Conservation (phyloP, 306 rosid genomes). For the Cucurbita ficifolia region DNA sequence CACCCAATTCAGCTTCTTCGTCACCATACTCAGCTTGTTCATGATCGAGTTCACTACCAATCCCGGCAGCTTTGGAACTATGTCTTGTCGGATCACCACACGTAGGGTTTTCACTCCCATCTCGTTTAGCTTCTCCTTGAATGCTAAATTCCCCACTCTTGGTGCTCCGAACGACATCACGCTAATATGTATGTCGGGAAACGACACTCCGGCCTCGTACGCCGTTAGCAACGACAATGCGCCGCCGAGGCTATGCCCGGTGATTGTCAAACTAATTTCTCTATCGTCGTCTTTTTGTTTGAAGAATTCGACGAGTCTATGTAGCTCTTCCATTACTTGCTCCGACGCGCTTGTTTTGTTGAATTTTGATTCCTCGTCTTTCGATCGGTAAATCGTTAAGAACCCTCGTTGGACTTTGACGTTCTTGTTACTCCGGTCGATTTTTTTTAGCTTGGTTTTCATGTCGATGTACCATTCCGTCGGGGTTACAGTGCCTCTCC, state of each 20-base stretch:
- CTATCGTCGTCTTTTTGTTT: conserved; percentile 20
- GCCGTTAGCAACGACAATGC: conserved; percentile 52
- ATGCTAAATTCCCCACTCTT: conserved; percentile 51
- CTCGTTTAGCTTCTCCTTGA: conserved; percentile 31
- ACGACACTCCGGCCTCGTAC: conserved; percentile 25
- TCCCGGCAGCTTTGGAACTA: conserved; percentile 47
- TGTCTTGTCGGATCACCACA: conserved; percentile 35
- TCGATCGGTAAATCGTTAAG: conserved; percentile 36
- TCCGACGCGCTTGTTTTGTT: conserved; percentile 57
- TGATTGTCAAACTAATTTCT: conserved; percentile 45
- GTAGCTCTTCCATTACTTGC: conserved; percentile 39
- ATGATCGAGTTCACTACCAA: conserved; percentile 33
- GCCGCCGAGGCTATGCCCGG: conserved; percentile 72
- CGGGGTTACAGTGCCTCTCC: conserved; percentile 56
- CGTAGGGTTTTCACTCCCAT: conserved; percentile 36
- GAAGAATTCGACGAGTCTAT: conserved; percentile 17
- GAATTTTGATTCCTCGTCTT: conserved; percentile 35
- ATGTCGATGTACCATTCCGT: conserved; percentile 57
- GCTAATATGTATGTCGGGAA: conserved; percentile 23
- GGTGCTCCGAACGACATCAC: conserved; percentile 68
- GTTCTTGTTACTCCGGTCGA: conserved; percentile 12
- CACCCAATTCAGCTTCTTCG: conserved; percentile 34
- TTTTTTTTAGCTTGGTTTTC: conserved; percentile 32
- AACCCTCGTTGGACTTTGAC: conserved; percentile 64
- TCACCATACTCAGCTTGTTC: conserved; percentile 26